Conservation (phyloP, 129 eudicot genomes). For the Pittosporum tobira region DNA sequence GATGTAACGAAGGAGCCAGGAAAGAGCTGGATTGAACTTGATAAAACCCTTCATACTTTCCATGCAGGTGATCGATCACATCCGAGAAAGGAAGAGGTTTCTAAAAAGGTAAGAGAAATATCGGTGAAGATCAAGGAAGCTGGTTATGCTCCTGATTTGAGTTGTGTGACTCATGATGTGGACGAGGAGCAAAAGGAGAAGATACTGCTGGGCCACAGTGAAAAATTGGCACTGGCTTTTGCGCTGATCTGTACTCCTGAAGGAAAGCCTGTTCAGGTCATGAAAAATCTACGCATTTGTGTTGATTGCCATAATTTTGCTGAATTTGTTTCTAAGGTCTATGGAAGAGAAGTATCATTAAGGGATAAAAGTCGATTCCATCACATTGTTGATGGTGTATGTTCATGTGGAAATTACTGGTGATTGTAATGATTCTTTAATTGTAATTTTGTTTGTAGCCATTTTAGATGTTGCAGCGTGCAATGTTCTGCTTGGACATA, state of each 20-base stretch:
- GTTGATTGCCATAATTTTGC: slow-evolving; percentile 84
- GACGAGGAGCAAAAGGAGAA: slow-evolving; percentile 84
- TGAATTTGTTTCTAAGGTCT: slow-evolving; percentile 55
- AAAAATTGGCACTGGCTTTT: slow-evolving; percentile 69
- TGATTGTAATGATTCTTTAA: slow-evolving; percentile 12
- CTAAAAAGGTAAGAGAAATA: slow-evolving; percentile 43
- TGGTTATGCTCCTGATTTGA: slow-evolving; percentile 64
- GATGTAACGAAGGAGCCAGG: slow-evolving; percentile 72
- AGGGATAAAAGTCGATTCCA: slow-evolving; percentile 74
- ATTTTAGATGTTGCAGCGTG: not conserved
- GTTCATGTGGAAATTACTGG: slow-evolving; percentile 83
- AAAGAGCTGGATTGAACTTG: slow-evolving; percentile 83
- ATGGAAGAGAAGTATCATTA: slow-evolving; percentile 50
- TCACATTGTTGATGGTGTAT: slow-evolving; percentile 49
- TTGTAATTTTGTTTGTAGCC: not conserved
- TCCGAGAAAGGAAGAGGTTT: slow-evolving; percentile 45
- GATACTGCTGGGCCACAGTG: slow-evolving; percentile 74
- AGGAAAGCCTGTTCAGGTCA: slow-evolving; percentile 49
- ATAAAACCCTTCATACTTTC: slow-evolving; percentile 58
- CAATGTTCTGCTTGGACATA: no score
- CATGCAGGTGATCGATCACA: slow-evolving; percentile 51
- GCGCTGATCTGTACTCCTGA: slow-evolving; percentile 40
- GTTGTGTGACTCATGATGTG: slow-evolving; percentile 56
- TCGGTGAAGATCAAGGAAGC: slow-evolving; percentile 42
- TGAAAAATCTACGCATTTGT: slow-evolving; percentile 75